Evolutionary conservation across 108 stramenopile species (phyloP), one percentile per base, ranked within the genome.

Genomic region (Heterococcus sp.): DNA sequence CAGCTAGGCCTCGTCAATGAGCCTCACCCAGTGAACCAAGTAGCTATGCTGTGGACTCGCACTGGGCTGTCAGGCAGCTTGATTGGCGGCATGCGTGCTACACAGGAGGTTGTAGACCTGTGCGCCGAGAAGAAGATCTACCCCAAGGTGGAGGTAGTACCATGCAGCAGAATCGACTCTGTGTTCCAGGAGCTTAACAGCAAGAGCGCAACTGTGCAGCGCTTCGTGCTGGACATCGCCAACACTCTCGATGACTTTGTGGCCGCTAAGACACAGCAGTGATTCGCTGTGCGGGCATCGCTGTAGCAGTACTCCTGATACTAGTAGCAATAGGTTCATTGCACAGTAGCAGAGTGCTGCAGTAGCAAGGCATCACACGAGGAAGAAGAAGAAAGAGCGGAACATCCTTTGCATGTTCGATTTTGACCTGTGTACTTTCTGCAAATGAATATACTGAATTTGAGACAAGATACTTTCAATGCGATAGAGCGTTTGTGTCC

Each of bases 71-170:
- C 46, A 8, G 46, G 46, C 46, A 58, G 46, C 46, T 58, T 8
- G 14, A 21, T 58, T 8, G 46, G 91, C 65, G 91, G 91, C 73
- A 76, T 88, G 2, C 68, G 37, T 14, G 89, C 86, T 68, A 89
- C 87, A 26, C 88, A 90, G 73, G 76, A 89, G 68, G 84, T 91
- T 87, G 36, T 91, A 1, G 88, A 90, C 14, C 88, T 91, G 46
- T 91, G 88, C 68, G 88, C 84, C 14, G 2, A 66, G 31, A 78
- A 91, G 37, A 75, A 88, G 0, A 84, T 91, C 37, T 71, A 67
- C 65, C 79, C 83, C 2, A 86, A 90, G n/a, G 70, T 84, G 33
- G 82, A 88, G n/a, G 39, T 90, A 14, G 46, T 58, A 21, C 46
- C 46, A 8, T 58, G 46, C 46, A 58, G 46, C 46, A 8, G 21